Evolutionary conservation across 2,329 filamentous ascomycete species (phyloP).

Genomic region (Ceratocystis ficicola): DNA sequence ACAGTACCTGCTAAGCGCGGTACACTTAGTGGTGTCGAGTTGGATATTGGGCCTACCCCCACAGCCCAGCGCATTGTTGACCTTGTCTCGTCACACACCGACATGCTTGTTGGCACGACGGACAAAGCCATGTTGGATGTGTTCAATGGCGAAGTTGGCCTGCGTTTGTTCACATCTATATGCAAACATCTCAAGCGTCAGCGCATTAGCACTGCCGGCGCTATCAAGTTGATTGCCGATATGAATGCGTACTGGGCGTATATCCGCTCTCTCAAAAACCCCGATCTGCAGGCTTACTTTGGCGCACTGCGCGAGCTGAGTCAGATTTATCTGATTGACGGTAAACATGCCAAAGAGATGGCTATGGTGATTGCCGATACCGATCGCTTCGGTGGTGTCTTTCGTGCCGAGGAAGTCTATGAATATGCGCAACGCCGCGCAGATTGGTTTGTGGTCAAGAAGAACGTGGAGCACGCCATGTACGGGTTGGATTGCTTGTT

Average conservation of each 20-base stretch:
- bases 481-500: slow-evolving; percentile 80
- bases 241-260: slow-evolving; percentile 90
- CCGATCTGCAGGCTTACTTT: slow-evolving; percentile 79
- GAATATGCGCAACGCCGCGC: slow-evolving; percentile 89
- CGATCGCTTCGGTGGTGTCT: slow-evolving; percentile 81
- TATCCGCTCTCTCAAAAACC: slow-evolving; percentile 68
- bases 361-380: slow-evolving; percentile 87
- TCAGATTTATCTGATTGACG: slow-evolving; percentile 87
- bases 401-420: slow-evolving; percentile 90
- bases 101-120: slow-evolving; percentile 85
- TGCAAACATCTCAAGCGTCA: slow-evolving; percentile 98
- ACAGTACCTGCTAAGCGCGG: slow-evolving; percentile 22
- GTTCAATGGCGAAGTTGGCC: slow-evolving; percentile 93
- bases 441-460: slow-evolving; percentile 87
- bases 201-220: slow-evolving; percentile 77
- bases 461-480: slow-evolving; percentile 88
- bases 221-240: slow-evolving; percentile 87
- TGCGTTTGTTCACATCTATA: slow-evolving; percentile 78
- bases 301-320: slow-evolving; percentile 79
- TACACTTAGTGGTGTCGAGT: slow-evolving; percentile 29
- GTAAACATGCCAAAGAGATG: slow-evolving; percentile 77
- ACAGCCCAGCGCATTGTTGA: slow-evolving; percentile 73
- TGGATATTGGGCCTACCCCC: slow-evolving; percentile 54
- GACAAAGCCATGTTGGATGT: slow-evolving; percentile 98
- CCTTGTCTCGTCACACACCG: slow-evolving; percentile 76